These are phyloP conservation scores for Cystofilobasidium capitatum DNA, from an alignment of 768 basidiomycete genomes.

Conservation along the genomic window DNA sequence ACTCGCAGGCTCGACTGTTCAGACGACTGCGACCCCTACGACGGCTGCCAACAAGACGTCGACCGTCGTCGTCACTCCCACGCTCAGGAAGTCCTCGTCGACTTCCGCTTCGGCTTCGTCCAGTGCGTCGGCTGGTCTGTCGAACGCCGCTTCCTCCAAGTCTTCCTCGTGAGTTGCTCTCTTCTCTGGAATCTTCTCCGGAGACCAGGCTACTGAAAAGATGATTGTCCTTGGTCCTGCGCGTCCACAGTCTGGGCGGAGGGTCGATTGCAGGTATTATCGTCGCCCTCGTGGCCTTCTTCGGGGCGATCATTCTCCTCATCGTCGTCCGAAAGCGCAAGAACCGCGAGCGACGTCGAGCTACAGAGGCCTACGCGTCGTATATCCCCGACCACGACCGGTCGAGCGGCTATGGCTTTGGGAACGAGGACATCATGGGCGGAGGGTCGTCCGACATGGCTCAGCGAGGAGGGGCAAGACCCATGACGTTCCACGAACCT, in stretches of 20 bases:
- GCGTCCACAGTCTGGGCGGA: neutral
- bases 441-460: neutral
- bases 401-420: neutral
- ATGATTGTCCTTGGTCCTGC: no score
- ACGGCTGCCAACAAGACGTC: no score
- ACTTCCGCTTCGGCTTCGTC: neutral
- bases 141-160: neutral
- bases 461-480: neutral
- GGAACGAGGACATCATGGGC: neutral
- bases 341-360: neutral
- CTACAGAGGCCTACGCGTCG: neutral
- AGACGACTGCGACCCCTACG: no score
- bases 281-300: neutral
- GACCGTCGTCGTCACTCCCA: no score
- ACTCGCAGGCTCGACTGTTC: no score
- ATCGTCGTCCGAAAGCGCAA: neutral
- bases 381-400: slow-evolving; percentile 1
- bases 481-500: neutral
- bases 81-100: neutral
- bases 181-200: no score
- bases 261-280: neutral
- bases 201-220: no score
- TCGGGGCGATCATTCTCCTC: neutral
- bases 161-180: neutral
- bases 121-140: neutral